phyloP scores from a whole-genome alignment of 768 basidiomycete species.

The Trametes cubensis region DNA sequence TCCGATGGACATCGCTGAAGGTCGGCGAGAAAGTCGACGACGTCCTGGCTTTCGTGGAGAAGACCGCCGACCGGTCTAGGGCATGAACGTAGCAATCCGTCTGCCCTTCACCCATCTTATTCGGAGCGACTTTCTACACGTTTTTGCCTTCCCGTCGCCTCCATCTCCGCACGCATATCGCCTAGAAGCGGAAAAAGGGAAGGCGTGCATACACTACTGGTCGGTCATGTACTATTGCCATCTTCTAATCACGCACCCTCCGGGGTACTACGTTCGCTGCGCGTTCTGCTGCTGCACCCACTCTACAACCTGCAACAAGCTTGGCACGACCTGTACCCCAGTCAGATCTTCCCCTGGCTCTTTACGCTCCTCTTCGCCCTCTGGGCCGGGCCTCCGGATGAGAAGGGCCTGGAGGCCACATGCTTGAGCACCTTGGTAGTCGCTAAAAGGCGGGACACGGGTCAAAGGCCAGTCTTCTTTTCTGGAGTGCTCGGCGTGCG shows the following conservation, averaged over 20 bases:
- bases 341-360: slow-evolving; percentile 46
- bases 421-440: slow-evolving; percentile 61
- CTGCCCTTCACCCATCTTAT: neutral
- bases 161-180: neutral
- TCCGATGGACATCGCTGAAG: slow-evolving; percentile 82
- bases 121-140: neutral
- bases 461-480: neutral
- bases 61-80: slow-evolving; percentile 11
- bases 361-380: slow-evolving; percentile 50
- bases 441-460: slow-evolving; percentile 42
- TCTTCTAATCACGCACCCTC: slow-evolving; percentile 2
- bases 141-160: neutral
- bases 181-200: neutral
- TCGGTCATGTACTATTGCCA: slow-evolving; percentile 17
- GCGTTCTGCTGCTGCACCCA: slow-evolving; percentile 35
- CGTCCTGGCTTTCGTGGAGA: slow-evolving; percentile 47
- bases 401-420: slow-evolving; percentile 63
- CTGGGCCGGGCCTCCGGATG: slow-evolving; percentile 51
- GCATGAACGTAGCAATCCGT: neutral
- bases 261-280: slow-evolving; percentile 8
- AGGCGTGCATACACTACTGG: slow-evolving; percentile 7
- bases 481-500: slow-evolving; percentile 31
- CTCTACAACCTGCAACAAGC: slow-evolving; percentile 39
- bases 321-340: slow-evolving; percentile 43
- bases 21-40: slow-evolving; percentile 75